Base-by-base conservation (phyloP, 192 early-diverging fungal species). In the Allomyces javanicus region DNA sequence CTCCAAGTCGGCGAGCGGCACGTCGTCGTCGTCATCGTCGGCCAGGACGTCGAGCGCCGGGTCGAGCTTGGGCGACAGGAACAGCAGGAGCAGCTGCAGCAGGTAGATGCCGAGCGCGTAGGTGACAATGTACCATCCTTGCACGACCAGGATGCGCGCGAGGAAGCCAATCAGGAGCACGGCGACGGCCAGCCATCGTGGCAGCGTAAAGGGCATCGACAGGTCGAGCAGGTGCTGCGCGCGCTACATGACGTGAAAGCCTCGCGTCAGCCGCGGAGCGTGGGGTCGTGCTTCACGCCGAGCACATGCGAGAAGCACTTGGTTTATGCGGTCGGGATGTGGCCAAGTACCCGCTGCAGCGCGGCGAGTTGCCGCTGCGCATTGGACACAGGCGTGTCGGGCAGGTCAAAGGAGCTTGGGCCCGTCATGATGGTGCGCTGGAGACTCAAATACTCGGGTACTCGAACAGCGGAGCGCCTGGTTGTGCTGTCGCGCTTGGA, bases 51-150 rank as follows among this genome's bases (percentile, higher is more conserved):
- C 89, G 63, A 89, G 67, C 10, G 91, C 88, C 12, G 96, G 92
- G 73, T 95, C 93, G 68, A 97, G 88, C 70, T 97, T 99, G 62
- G 96, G 96, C 72, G 91, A 87, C 66, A 99, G 69, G 71, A 99
- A 99, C 26, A 91, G 93, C 63, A 97, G 76, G 73, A 96, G 95
- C 62, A 94, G 72, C 71, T 96, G 95, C 61, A 99, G 81, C 67
- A 97, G 78, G 74, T 96, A 96, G 66, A 97, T 99, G 12, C 89
- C 92, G 63, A 93, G 79, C 63, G 82, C 92, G 78, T 94, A 97
- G 69, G 87, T 90, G 44, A 95, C 88, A 76, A 97, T 94, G 70
- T 89, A 97, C 91, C 92, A 96, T n/a, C 91, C 90, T 70, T 93
- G 86, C 12, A 85, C 85, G 26, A 80, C 62, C 50, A 95, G 75